phyloP scores from a whole-genome alignment of 208 protist species.

The Crithidia mellificae region DNA sequence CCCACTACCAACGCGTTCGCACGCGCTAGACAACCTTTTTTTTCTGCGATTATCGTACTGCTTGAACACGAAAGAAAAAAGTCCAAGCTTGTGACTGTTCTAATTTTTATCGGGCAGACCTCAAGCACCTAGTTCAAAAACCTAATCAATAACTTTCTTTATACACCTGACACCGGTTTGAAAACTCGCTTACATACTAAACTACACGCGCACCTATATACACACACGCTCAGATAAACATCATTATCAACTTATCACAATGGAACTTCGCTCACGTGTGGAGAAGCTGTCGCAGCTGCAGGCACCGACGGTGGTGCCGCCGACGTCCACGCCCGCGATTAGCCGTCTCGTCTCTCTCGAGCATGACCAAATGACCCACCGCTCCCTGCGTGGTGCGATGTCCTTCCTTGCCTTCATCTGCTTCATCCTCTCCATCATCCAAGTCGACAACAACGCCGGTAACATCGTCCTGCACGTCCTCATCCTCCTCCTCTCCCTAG shows the following conservation, averaged over 20 bases:
- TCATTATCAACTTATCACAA: slow-evolving; percentile 8
- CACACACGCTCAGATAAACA: neutral
- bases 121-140: no score
- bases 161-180: no score
- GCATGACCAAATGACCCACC: slow-evolving; percentile 35
- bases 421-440: slow-evolving; percentile 54
- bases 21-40: no score
- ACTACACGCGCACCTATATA: no score
- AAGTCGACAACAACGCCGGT: slow-evolving; percentile 36
- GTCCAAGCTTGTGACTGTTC: no score
- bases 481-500: slow-evolving; percentile 52
- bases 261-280: slow-evolving; percentile 58
- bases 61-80: no score
- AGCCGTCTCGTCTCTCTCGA: slow-evolving; percentile 48
- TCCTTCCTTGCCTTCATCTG: slow-evolving; percentile 54
- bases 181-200: no score
- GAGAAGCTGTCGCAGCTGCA: slow-evolving; percentile 44
- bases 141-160: no score
- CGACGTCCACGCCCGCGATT: slow-evolving; percentile 26
- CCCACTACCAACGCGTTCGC: no score
- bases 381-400: slow-evolving; percentile 59
- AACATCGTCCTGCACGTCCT: slow-evolving; percentile 49
- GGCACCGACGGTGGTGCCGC: slow-evolving; percentile 40
- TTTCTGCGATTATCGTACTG: no score
- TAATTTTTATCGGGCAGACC: neutral